Evolutionary conservation across 805 yeast genomes (phyloP).

Genomic region (Metschnikowia rubicola): DNA sequence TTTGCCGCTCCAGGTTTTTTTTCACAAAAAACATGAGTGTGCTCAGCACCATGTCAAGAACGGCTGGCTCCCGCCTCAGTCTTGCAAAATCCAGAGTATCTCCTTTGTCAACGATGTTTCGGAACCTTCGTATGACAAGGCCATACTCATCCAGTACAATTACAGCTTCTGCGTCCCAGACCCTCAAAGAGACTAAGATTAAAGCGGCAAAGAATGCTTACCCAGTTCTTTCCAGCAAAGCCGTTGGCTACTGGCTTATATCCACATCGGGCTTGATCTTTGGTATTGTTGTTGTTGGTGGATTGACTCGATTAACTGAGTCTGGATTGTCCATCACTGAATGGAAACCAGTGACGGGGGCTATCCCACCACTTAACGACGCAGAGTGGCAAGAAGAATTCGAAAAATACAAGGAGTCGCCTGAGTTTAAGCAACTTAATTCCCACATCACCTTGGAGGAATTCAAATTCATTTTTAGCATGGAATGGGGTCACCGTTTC

Average conservation of each 20-base stretch:
- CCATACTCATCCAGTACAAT: slow-evolving; percentile 6
- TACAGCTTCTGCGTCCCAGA: neutral
- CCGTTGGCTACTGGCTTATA: slow-evolving; percentile 82
- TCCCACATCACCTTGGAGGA: slow-evolving; percentile 87
- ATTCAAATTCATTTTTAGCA: slow-evolving; percentile 87
- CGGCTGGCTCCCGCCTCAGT: slow-evolving; percentile 19
- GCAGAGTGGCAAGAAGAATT: slow-evolving; percentile 86
- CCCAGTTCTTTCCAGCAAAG: slow-evolving; percentile 23
- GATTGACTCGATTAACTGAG: slow-evolving; percentile 91
- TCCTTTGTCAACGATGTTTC: slow-evolving; percentile 10
- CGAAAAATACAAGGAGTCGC: slow-evolving; percentile 73
- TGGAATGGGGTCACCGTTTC: slow-evolving; percentile 97
- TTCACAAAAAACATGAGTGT: slow-evolving; percentile 54
- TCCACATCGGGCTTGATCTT: slow-evolving; percentile 87
- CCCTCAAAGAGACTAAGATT: neutral
- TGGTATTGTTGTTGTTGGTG: slow-evolving; percentile 95
- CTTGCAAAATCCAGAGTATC: slow-evolving; percentile 9
- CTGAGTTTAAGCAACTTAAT: slow-evolving; percentile 87
- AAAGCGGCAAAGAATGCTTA: slow-evolving; percentile 2
- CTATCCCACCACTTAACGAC: slow-evolving; percentile 81
- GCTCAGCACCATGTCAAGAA: slow-evolving; percentile 28
- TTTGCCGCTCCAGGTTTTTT: slow-evolving; percentile 55
- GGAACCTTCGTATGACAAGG: slow-evolving; percentile 1
- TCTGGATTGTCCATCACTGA: slow-evolving; percentile 95
- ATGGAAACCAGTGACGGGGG: slow-evolving; percentile 97